Evolutionary conservation across 257 asterid genomes (phyloP).

Genomic region (Osmanthus fragrans): DNA sequence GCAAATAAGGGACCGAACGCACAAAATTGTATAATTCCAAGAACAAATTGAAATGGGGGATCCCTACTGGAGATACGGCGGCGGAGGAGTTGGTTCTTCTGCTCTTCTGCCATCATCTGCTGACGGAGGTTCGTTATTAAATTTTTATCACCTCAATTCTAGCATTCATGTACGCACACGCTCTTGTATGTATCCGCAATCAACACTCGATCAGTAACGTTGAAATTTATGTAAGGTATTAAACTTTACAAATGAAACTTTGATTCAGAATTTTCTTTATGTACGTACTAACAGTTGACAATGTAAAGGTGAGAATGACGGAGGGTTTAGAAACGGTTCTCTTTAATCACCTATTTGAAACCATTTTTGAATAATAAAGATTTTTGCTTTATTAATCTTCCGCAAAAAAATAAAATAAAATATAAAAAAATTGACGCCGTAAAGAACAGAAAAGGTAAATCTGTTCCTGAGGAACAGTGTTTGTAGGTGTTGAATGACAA

Average conservation of each 20-base stretch:
- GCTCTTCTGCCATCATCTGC: constrained; percentile 26
- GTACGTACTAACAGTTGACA: neutral
- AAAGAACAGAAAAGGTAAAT: neutral
- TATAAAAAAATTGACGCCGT: neutral
- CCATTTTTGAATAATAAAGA: neutral
- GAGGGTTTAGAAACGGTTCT: neutral
- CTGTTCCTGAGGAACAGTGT: neutral
- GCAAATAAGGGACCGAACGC: neutral
- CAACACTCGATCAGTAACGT: neutral
- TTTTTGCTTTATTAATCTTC: neutral
- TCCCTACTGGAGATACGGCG: constrained; percentile 53
- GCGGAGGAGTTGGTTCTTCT: constrained; percentile 36
- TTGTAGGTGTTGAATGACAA: neutral
- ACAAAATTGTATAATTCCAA: neutral
- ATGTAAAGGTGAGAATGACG: neutral
- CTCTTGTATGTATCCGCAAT: neutral
- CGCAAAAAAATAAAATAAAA: too few relatives aligned
- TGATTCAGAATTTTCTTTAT: neutral
- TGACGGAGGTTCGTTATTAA: constrained; percentile 34
- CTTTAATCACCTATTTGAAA: neutral
- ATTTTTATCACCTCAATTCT: neutral
- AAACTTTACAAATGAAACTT: neutral
- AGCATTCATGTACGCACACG: neutral
- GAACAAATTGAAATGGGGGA: constrained; percentile 42
- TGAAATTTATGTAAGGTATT: neutral